Percentiles rank a stretch among this genome's conserved stretches.
These are phyloP conservation scores for Dactylellina leptospora DNA, from an alignment of 2,329 filamentous ascomycete species.

Conservation along the genomic window DNA sequence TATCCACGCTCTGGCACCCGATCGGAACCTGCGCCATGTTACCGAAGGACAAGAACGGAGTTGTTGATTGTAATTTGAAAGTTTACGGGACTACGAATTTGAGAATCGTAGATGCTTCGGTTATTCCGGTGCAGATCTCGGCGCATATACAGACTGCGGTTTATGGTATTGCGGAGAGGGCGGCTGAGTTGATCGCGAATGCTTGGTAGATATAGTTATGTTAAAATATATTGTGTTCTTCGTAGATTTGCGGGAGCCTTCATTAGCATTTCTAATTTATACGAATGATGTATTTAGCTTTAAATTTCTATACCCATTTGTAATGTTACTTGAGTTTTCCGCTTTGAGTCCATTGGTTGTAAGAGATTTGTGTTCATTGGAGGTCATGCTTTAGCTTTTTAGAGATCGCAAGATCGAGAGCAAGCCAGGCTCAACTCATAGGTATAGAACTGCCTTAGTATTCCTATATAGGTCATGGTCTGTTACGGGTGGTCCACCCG, in stretches of 20 bases:
- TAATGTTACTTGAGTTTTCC: background rate
- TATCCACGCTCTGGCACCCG: slow-evolving; percentile 90
- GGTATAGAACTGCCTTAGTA: too few relatives aligned
- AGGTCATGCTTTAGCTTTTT: too few relatives aligned
- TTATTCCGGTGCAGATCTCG: slow-evolving; percentile 70
- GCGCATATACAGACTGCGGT: slow-evolving; percentile 70
- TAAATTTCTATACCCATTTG: background rate
- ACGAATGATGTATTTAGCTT: too few relatives aligned
- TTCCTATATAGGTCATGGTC: too few relatives aligned
- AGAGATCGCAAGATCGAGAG: too few relatives aligned
- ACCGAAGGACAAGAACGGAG: slow-evolving; percentile 73
- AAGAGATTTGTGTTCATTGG: too few relatives aligned
- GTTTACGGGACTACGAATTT: slow-evolving; percentile 76
- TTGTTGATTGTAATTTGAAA: slow-evolving; percentile 79
- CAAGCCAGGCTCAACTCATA: too few relatives aligned
- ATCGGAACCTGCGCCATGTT: slow-evolving; percentile 92
- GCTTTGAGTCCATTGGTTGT: too few relatives aligned
- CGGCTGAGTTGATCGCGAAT: slow-evolving; percentile 81
- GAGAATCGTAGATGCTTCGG: slow-evolving; percentile 83
- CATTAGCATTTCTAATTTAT: too few relatives aligned
- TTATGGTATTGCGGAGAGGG: slow-evolving; percentile 85
- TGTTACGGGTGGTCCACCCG: too few relatives aligned
- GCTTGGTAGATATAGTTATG: slow-evolving; percentile 69
- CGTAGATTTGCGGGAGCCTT: too few relatives aligned
- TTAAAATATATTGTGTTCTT: too few relatives aligned